Base-by-base conservation (phyloP, 139 green algal genomes). In the Penium margaritaceum region DNA sequence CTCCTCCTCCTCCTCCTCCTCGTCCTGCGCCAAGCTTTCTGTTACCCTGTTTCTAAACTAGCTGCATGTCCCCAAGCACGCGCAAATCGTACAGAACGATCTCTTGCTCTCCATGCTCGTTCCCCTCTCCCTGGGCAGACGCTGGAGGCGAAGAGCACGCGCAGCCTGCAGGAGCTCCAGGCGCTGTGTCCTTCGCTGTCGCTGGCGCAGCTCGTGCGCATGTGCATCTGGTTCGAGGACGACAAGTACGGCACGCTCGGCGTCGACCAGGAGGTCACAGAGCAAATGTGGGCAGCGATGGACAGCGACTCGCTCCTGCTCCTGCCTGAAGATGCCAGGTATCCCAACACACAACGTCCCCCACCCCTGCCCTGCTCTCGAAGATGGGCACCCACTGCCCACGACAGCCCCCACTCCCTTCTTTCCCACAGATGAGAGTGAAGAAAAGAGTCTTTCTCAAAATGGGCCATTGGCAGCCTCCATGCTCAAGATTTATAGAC, bases 191-290 rank as follows among this genome's bases (percentile, higher is more conserved):
- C 55, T 24, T 24, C 34, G 27, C 55, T 64, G 30, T 38, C 27
- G 27, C 27, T 36, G 27, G 30, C 29, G 27, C 55, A 64, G 55
- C 55, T 64, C 27, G 55, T 36, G 55, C 55, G 36, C 55, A 35
- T 64, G 27, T 64, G 55, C 55, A 64, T 36, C 27, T 64, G 55
- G 55, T 64, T 38, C 55, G 55, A 64, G 55, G 55, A 64, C 55
- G 55, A 64, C 55, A 15, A 15, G 24, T 35, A 36, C 27, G 55
- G 55, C 55, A 36, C 29, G 24, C 34, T 24, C 15, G 55, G 55
- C 29, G 55, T 64, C 27, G 29, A 36, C 55, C 27, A 24, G 24
- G 15, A 5, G 7, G 55, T 64, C 55, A 64, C 15, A 24, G 55
- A 38, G 27, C 55, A 32, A 15, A 35, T 64, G 55, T 64, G 55